Base-by-base conservation (phyloP, 768 basidiomycete genomes). In the Termitomyces sp. region DNA sequence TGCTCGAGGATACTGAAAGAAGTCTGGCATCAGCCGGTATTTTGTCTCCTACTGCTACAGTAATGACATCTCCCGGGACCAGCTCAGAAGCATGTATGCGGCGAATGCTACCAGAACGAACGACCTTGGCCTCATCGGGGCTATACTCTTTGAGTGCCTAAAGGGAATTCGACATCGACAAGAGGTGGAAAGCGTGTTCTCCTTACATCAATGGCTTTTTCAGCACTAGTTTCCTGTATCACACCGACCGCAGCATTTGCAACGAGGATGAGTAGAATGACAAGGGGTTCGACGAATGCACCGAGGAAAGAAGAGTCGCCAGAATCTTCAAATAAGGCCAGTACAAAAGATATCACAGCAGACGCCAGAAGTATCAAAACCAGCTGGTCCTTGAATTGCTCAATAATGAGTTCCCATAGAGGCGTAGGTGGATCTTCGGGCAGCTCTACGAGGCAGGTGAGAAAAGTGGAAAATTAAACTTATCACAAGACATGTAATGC, bases 191-290 rank as follows among this genome's bases (percentile, higher is more conserved):
- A 32, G 43, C 32, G 26, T 36, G 47, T 56, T 50, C 5, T 18
- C 78, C 94, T 74, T 67, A 97, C 96, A 66, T 98, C 97, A 69
- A 99, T 99, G 20, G 96, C 96, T 71, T 85, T 86, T 73, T 99
- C 96, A 3, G 96, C 96, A 59, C 92, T 96, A 14, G 88, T 89
- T 74, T 99, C 96, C 72, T 99, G 96, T 46, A 98, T 84, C 37
- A 99, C 96, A 59, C 96, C 96, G 55, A 99, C 96, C 22, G 92
- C 81, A n/a, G 96, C 96, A 65, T 99, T 99, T 46, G 95, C 94
- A 37, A 98, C 78, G 53, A 99, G 84, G 67, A 99, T 98, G 64
- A 98, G 85, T 26, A 98, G 79, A 67, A 99, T 99, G 62, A 98
- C 96, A 3, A 86, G 66, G 5, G 96, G 96, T 70, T 99, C 96